Base-by-base conservation (phyloP, 805 yeast genomes). In the Ogataea philodendri region DNA sequence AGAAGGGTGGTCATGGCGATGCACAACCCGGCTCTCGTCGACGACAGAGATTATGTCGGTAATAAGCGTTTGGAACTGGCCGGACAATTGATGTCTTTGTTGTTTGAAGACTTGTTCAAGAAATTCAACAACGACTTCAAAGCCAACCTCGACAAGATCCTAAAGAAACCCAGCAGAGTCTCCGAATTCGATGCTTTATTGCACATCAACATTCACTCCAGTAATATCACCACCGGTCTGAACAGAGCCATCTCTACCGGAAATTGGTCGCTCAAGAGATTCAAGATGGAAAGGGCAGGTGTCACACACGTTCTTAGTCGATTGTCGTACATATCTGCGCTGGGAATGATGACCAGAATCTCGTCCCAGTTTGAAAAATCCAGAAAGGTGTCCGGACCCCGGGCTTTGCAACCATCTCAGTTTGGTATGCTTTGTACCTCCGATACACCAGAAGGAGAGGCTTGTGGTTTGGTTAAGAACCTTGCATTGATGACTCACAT, bases 391-490 rank as follows among this genome's bases (percentile, higher is more conserved):
- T 85, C 96, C 1, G 98, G 98, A 27, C 98, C 98, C 32, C 84
- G 98, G 74, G 97, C 98, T 10, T 72, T 93, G 48, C 98, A 93
- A 63, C 98, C 98, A 8, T 93, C 98, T 2, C 98, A 93, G 66
- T 93, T 93, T 62, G 98, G 98, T 59, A 93, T 93, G 97, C 71
- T 93, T 42, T 93, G 98, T 70, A 87, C 97, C 5, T 85, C 97
- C 0, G 98, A 93, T 74, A 93, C 98, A 0, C 98, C 98, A 1
- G 98, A 93, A 74, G 98, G 98, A 72, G 98, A 93, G 65, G 98
- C 98, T 1, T 93, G 98, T 78, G 98, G 98, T 56, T 74, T 93
- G 62, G 98, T 93, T 22, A 93, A 93, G 65, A 93, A 93, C 58
- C 69, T 93, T 60, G 98, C 98, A 1, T 71, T 93, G 30, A 93